Percentiles rank a stretch among this genome's conserved stretches.
These are phyloP conservation scores for Phytopythium helicoides DNA, from an alignment of 352 stramenopile genomes.

Conservation along the genomic window DNA sequence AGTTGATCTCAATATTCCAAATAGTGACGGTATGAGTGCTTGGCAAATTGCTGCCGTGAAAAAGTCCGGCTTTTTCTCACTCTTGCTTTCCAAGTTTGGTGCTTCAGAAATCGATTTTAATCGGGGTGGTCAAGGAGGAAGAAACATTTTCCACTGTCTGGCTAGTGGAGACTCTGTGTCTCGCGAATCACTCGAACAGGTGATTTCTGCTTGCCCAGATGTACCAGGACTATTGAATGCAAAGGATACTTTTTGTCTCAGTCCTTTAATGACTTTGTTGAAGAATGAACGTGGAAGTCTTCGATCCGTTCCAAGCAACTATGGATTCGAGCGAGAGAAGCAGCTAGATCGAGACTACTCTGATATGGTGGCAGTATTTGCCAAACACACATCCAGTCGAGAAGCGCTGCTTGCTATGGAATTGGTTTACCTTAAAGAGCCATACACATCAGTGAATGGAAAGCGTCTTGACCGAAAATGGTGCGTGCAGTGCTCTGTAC, in stretches of 20 bases:
- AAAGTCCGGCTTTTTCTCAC: slow-evolving; percentile 17
- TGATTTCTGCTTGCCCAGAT: slow-evolving; percentile 20
- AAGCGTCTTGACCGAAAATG: no score
- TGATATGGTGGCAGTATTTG: slow-evolving; percentile 44
- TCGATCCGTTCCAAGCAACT: no score
- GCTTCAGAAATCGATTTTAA: neutral
- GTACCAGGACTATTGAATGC: slow-evolving; percentile 37
- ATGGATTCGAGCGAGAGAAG: slow-evolving; percentile 16
- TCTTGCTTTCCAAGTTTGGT: slow-evolving; percentile 40
- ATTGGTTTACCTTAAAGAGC: no score
- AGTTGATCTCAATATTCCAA: slow-evolving; percentile 29
- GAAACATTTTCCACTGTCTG: slow-evolving; percentile 54
- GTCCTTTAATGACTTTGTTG: slow-evolving; percentile 48
- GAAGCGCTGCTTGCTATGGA: slow-evolving; percentile 31
- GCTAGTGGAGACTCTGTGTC: neutral
- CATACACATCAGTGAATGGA: no score
- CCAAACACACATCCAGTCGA: slow-evolving; percentile 27
- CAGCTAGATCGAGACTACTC: slow-evolving; percentile 36
- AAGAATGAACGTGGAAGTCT: slow-evolving; percentile 16
- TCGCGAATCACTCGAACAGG: neutral
- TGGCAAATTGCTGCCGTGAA: slow-evolving; percentile 51
- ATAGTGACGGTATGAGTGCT: slow-evolving; percentile 36
- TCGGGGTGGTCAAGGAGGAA: neutral
- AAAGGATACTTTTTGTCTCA: slow-evolving; percentile 29
- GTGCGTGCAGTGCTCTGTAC: slow-evolving; percentile 33